phyloP scores from a whole-genome alignment of 2,329 filamentous ascomycete species.

The Didymella arachidicola region DNA sequence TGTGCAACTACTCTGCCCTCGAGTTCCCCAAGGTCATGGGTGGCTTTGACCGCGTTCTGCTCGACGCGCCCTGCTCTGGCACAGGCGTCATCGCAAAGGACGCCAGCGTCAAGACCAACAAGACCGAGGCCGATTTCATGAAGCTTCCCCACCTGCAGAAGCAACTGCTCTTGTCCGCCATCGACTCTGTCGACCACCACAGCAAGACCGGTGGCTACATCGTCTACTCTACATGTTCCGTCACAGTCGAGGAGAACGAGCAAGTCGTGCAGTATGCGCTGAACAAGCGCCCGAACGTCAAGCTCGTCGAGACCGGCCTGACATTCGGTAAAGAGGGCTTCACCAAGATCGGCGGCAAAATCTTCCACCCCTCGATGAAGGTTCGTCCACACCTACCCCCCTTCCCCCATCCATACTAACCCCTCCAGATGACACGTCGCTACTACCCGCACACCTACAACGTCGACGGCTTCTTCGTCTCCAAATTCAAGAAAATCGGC shows the following conservation, averaged over 20 bases:
- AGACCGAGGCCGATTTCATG: conserved; percentile 94
- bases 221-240: conserved; percentile 95
- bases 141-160: conserved; percentile 93
- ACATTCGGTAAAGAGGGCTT: conserved; percentile 93
- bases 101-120: conserved; percentile 96
- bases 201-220: conserved; percentile 94
- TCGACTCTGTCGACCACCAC: conserved; percentile 91
- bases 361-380: conserved; percentile 84
- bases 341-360: conserved; percentile 87
- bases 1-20: conserved; percentile 93
- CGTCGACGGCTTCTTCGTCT: conserved; percentile 97
- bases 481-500: conserved; percentile 93
- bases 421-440: conserved; percentile 38
- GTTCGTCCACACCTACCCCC: conserved; percentile 60
- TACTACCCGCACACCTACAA: conserved; percentile 51
- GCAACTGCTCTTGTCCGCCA: conserved; percentile 88
- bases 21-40: conserved; percentile 95
- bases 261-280: conserved; percentile 93
- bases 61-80: conserved; percentile 94
- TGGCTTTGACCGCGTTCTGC: conserved; percentile 91
- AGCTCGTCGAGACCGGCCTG: conserved; percentile 88
- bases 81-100: conserved; percentile 99
- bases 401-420: not conserved
- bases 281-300: conserved; percentile 89
- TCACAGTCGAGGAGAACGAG: conserved; percentile 94